Evolutionary conservation across 2,329 filamentous ascomycete species (phyloP).

Genomic region (Mariannaea elegans): DNA sequence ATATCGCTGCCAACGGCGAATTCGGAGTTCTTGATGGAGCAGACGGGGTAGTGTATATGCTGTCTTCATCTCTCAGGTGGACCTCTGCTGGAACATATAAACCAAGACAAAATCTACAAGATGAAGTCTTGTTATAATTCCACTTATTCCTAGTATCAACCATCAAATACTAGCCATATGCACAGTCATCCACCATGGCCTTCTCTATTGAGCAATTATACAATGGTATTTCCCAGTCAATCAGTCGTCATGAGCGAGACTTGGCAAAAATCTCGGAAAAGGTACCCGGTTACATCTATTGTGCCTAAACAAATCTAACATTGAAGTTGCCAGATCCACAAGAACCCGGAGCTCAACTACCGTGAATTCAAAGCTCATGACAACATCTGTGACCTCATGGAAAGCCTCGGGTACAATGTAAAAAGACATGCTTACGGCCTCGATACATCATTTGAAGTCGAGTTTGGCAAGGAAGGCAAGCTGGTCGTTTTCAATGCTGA

Average conservation of each 20-base stretch:
- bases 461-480: conserved; percentile 49
- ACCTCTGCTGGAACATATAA: background rate
- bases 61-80: background rate
- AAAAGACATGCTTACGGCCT: conserved; percentile 52
- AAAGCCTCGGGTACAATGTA: conserved; percentile 47
- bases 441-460: conserved; percentile 53
- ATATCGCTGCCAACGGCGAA: too few species aligned
- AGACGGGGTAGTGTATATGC: background rate
- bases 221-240: conserved; percentile 22
- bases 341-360: conserved; percentile 54
- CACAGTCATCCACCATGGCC: background rate
- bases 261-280: conserved; percentile 28
- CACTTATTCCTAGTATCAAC: background rate
- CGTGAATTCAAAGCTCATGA: conserved; percentile 54
- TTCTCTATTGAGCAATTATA: conserved; percentile 9
- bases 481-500: conserved; percentile 52
- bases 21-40: background rate
- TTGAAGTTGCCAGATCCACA: conserved; percentile 42
- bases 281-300: background rate
- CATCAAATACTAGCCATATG: too few species aligned
- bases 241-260: conserved; percentile 22
- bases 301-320: background rate
- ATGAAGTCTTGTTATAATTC: background rate
- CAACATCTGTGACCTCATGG: conserved; percentile 49
- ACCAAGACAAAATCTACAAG: background rate